Percentiles rank a stretch among this genome's conserved stretches.
phyloP scores from a whole-genome alignment of 2,329 filamentous ascomycete genomes.

The Aureobasidium sp. region DNA sequence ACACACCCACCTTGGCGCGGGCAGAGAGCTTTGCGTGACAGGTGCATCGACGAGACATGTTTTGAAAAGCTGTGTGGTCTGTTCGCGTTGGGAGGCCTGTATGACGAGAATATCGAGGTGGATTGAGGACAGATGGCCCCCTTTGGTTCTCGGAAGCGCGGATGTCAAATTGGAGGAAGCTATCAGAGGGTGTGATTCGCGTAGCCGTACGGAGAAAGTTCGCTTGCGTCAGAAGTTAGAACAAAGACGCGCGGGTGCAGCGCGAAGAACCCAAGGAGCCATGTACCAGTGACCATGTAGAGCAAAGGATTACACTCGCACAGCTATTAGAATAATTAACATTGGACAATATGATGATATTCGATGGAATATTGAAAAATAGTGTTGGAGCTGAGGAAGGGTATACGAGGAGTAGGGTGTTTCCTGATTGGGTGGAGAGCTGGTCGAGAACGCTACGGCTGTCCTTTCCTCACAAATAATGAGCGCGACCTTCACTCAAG shows the following conservation, averaged over 20 bases:
- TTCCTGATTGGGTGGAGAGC: neutral
- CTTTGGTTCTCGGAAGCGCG: slow-evolving; percentile 10
- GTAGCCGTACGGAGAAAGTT: slow-evolving; percentile 12
- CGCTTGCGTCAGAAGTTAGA: slow-evolving; percentile 11
- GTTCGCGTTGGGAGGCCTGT: neutral
- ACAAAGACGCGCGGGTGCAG: slow-evolving; percentile 13
- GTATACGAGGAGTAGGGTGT: neutral
- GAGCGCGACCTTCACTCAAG: neutral
- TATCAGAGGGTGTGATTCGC: slow-evolving; percentile 4
- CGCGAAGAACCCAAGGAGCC: neutral
- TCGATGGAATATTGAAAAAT: neutral
- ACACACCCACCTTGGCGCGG: neutral
- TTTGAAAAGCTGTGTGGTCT: neutral
- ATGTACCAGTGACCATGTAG: neutral
- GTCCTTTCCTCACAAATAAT: neutral
- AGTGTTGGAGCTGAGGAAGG: neutral
- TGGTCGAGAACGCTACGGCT: slow-evolving; percentile 1
- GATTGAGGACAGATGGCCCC: slow-evolving; percentile 11
- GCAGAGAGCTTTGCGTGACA: slow-evolving; percentile 4
- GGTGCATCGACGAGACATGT: neutral
- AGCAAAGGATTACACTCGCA: neutral
- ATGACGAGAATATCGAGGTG: neutral
- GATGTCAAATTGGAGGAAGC: slow-evolving; percentile 14
- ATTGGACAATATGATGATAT: neutral
- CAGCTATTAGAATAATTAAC: neutral